Evolutionary conservation across 176 grass and related monocot species (phyloP), one percentile per base, ranked within the genome.

Genomic region (Panicum miliaceum): DNA sequence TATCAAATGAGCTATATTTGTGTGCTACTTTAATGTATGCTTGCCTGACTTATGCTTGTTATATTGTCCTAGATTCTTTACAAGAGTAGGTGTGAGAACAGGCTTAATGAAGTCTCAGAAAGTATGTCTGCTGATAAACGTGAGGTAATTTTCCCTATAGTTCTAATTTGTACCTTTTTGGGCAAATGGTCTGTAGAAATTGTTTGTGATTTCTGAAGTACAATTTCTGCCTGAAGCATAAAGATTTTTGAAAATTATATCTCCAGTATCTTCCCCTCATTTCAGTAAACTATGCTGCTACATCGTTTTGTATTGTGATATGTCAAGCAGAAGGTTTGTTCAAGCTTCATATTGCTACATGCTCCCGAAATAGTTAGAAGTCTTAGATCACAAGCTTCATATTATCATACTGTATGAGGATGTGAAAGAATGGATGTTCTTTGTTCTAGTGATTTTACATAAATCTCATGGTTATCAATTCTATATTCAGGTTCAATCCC

Each of bases 51-150:
- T 89, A 19, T 59, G 46, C 64, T 83, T 37, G 10, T 73, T 86
- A 19, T 43, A 68, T 79, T 85, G 0, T 54, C 37, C 8, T 88
- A 99, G 97, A 89, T 99, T 89, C 91, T 99, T 74, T 99, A 99
- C 93, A 99, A 99, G 84, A 99, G 97, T 91, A 96, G 93, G 88
- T 99, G 97, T 51, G 97, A 99, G 60, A 96, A 94, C 90, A 96
- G 97, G 88, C 23, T 92, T 57, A 99, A 96, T 84, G 97, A 99
- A 91, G 87, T 99, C 53, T 88, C 85, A 59, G 93, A 99, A 89
- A 90, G 83, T 59, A 91, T 95, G 85, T 86, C 88, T 76, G 68
- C 91, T 72, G 97, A 99, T 92, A 99, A 99, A 90, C 81, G 64
- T 0, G 97, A 99, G 97, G 97, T 99, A 99, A 78, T 77, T 63